Percentiles rank a stretch among this genome's conserved stretches.
Conservation (phyloP, 768 basidiomycete species). For the Clitopilus passeckerianus region DNA sequence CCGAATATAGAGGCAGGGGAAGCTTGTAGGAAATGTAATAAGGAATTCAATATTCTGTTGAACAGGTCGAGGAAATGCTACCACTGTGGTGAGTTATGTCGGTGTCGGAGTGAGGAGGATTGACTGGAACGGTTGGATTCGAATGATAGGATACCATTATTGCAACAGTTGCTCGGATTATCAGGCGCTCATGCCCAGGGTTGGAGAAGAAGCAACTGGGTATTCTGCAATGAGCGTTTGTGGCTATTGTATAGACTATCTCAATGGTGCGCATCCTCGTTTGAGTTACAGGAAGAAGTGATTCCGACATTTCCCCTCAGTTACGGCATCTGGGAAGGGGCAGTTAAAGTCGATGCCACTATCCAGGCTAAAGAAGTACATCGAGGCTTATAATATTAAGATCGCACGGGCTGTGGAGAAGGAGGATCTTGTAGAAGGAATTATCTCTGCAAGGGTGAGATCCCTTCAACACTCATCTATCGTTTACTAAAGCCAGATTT, state of each 20-base stretch:
- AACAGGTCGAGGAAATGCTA: constrained; percentile 61
- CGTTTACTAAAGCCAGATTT: background rate
- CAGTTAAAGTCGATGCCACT: constrained; percentile 54
- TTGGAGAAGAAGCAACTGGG: constrained; percentile 38
- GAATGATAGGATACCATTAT: constrained; percentile 55
- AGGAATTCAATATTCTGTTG: constrained; percentile 67
- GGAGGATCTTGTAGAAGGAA: constrained; percentile 69
- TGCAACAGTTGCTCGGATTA: constrained; percentile 73
- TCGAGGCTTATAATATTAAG: constrained; percentile 63
- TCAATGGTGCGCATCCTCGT: constrained; percentile 44
- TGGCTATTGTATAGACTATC: constrained; percentile 65
- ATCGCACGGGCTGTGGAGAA: constrained; percentile 67
- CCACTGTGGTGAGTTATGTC: constrained; percentile 59
- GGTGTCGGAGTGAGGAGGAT: background rate
- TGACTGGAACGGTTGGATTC: constrained; percentile 5
- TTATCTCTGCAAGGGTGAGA: constrained; percentile 50
- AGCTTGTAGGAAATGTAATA: constrained; percentile 66
- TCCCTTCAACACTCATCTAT: background rate
- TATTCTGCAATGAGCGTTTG: constrained; percentile 68
- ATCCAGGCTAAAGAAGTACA: constrained; percentile 63
- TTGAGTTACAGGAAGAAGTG: constrained; percentile 3
- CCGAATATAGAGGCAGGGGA: constrained; percentile 27
- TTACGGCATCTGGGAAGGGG: constrained; percentile 61
- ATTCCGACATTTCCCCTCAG: constrained; percentile 26
- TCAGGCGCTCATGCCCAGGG: constrained; percentile 73